Evolutionary conservation across 2,329 filamentous ascomycete genomes (phyloP).

Genomic region (Pseudocercospora crystallina): DNA sequence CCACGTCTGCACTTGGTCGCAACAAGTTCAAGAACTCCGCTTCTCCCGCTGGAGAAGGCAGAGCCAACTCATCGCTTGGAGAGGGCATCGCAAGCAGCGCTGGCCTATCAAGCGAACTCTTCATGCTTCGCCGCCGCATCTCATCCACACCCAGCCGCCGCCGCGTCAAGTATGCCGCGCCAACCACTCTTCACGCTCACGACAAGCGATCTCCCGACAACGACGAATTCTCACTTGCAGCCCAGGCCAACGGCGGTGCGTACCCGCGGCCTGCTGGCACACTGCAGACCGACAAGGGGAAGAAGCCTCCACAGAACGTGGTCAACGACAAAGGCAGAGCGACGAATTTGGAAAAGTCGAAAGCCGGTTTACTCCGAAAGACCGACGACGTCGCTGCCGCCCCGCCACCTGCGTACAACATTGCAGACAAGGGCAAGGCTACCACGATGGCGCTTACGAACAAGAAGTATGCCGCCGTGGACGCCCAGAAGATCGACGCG

Average conservation of each 20-base stretch:
- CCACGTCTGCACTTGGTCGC: not conserved
- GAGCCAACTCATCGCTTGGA: constrained; percentile 18
- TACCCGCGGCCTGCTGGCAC: constrained; percentile 21
- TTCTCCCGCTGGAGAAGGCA: constrained; percentile 3
- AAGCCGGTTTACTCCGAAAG: not conserved
- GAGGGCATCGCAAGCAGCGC: constrained; percentile 25
- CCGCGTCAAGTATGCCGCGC: not conserved
- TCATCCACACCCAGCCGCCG: constrained; percentile 1
- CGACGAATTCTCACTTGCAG: constrained; percentile 5
- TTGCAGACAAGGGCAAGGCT: constrained; percentile 10
- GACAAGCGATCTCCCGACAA: constrained; percentile 5
- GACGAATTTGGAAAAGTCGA: no score
- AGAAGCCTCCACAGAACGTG: constrained; percentile 8
- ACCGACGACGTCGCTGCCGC: constrained; percentile 1
- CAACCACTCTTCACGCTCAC: constrained; percentile 9
- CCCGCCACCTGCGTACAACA: not conserved
- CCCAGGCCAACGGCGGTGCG: constrained; percentile 30
- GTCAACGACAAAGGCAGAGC: not conserved
- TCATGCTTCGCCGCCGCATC: constrained; percentile 12
- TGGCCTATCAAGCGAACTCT: constrained; percentile 13
- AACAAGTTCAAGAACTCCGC: not conserved
- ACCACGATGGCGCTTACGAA: not conserved
- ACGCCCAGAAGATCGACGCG: no score
- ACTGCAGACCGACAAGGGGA: constrained; percentile 1
- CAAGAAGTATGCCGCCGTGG: no score